These are phyloP conservation scores for Trebouxiophyceae sp. DNA, from an alignment of 163 green algal genomes.

Conservation along the genomic window DNA sequence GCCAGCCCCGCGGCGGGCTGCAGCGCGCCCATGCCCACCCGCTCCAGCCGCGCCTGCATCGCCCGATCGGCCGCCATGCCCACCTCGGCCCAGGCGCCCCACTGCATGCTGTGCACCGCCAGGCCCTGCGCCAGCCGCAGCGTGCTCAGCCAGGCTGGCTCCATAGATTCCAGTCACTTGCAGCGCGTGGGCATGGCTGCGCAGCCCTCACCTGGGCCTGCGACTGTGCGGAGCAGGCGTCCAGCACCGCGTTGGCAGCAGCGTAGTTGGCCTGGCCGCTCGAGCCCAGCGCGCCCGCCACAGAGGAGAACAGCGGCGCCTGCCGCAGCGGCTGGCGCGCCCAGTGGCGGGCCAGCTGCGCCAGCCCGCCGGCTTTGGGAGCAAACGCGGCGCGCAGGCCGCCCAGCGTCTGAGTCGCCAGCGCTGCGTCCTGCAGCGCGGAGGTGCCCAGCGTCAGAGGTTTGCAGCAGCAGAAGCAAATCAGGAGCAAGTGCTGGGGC, in stretches of 20 bases:
- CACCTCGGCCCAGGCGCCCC: conserved; percentile 35
- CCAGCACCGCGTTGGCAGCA: conserved; percentile 34
- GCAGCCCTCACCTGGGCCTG: conserved; percentile 44
- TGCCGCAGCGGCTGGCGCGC: conserved; percentile 19
- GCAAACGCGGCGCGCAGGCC: conserved; percentile 19
- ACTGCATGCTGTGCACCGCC: conserved; percentile 41
- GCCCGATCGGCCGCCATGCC: conserved; percentile 12
- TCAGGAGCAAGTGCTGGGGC: too few species aligned
- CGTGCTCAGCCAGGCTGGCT: too few species aligned
- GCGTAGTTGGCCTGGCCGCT: conserved; percentile 57
- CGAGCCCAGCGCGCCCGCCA: conserved; percentile 49
- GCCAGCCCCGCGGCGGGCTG: conserved; percentile 37
- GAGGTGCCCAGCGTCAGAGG: neutral
- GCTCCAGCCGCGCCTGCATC: conserved; percentile 34
- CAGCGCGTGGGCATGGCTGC: too few species aligned
- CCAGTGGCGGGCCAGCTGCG: neutral
- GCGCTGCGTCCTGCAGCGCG: conserved; percentile 30
- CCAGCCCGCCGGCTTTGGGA: conserved; percentile 22
- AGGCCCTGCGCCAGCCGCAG: conserved; percentile 1
- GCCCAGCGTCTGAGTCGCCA: conserved; percentile 34
- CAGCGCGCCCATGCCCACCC: conserved; percentile 49
- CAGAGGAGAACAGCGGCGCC: conserved; percentile 69
- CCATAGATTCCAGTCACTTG: too few species aligned
- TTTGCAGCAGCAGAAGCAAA: neutral
- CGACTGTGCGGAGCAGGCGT: conserved; percentile 42